These are phyloP conservation scores for Nematodospora anomalae DNA, from an alignment of 1,139 yeast species.

Conservation along the genomic window DNA sequence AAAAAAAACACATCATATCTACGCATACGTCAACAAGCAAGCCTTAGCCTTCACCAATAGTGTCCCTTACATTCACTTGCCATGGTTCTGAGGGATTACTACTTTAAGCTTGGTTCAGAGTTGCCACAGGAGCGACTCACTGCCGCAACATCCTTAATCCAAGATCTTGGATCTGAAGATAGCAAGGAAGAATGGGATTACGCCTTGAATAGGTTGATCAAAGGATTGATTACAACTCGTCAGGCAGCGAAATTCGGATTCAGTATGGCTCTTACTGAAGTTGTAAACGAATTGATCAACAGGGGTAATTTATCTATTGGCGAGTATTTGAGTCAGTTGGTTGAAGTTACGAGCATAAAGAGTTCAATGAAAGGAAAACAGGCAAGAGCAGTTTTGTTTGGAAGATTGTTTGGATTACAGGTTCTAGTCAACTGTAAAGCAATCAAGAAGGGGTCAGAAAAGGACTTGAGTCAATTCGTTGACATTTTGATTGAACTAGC, in stretches of 20 bases:
- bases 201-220: slow-evolving; percentile 72
- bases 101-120: slow-evolving; percentile 78
- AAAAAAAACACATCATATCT: too few relatives aligned
- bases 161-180: slow-evolving; percentile 51
- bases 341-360: slow-evolving; percentile 42
- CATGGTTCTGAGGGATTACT: slow-evolving; percentile 67
- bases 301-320: slow-evolving; percentile 25
- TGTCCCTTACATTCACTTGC: too few relatives aligned
- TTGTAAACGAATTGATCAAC: slow-evolving; percentile 50
- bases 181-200: slow-evolving; percentile 72
- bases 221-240: slow-evolving; percentile 79
- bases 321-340: slow-evolving; percentile 45
- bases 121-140: slow-evolving; percentile 67
- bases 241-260: slow-evolving; percentile 87
- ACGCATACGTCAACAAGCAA: background rate
- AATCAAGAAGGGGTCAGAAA: slow-evolving; percentile 32
- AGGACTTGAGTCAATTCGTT: slow-evolving; percentile 39
- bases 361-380: slow-evolving; percentile 74
- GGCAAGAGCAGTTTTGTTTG: slow-evolving; percentile 78
- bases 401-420: slow-evolving; percentile 82
- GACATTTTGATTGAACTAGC: slow-evolving; percentile 59
- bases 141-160: slow-evolving; percentile 68
- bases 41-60: background rate
- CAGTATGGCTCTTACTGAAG: slow-evolving; percentile 83
- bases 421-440: slow-evolving; percentile 62